Percentiles rank a stretch among this genome's conserved stretches.
Evolutionary conservation across 768 basidiomycete species (phyloP).

Genomic region (Trametes punicea): DNA sequence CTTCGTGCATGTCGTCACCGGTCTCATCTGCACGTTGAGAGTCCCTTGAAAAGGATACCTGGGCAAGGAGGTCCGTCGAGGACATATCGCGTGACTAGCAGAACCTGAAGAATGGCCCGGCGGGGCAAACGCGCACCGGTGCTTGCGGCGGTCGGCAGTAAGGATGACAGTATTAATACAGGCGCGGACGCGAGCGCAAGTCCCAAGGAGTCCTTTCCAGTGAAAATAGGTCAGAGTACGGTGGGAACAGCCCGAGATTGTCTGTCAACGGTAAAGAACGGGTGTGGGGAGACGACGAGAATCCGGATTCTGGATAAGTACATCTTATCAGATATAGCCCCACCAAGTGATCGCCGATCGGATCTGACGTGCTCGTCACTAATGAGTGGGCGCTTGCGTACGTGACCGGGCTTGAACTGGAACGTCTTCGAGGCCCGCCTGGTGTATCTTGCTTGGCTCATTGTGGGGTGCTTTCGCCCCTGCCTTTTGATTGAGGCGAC

Average conservation of each 20-base stretch:
- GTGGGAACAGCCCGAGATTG: conserved; percentile 6
- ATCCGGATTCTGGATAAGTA: not conserved
- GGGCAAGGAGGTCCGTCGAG: not conserved
- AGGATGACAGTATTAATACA: too few relatives aligned
- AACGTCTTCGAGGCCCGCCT: too few relatives aligned
- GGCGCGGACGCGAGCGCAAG: not conserved
- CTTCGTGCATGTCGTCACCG: not conserved
- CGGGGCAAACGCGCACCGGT: too few relatives aligned
- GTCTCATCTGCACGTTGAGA: not conserved
- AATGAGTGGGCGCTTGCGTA: not conserved
- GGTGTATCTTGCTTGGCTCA: too few relatives aligned
- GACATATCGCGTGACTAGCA: not conserved
- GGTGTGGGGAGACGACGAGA: conserved; percentile 7
- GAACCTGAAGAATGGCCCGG: too few relatives aligned
- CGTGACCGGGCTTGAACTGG: not conserved
- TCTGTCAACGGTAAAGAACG: conserved; percentile 1
- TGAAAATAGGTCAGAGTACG: not conserved
- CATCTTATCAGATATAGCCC: conserved; percentile 25
- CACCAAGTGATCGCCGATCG: not conserved
- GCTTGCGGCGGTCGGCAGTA: too few relatives aligned
- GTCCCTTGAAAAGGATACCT: not conserved
- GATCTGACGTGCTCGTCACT: not conserved
- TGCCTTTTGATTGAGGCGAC: too few relatives aligned
- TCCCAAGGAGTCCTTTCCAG: not conserved
- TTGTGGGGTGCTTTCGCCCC: too few relatives aligned